phyloP scores from a whole-genome alignment of 352 stramenopile species.

The Globisporangium carolinianum region DNA sequence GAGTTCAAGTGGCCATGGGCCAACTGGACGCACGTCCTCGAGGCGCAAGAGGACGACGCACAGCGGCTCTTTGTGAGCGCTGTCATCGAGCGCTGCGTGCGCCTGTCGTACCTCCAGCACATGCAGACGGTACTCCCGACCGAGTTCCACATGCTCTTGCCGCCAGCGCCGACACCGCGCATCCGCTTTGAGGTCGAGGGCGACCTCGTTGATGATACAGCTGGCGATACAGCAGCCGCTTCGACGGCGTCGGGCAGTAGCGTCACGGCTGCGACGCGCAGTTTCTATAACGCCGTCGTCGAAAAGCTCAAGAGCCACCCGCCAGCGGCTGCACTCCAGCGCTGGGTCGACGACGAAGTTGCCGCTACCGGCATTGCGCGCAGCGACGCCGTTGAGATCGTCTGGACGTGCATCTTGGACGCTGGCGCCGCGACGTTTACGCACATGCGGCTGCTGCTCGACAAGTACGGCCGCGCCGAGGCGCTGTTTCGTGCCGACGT shows the following conservation, averaged over 20 bases:
- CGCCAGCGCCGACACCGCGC: constrained; percentile 58
- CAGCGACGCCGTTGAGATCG: constrained; percentile 52
- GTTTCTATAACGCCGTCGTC: constrained; percentile 51
- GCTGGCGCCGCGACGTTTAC: constrained; percentile 77
- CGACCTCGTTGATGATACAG: neutral
- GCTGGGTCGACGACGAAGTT: constrained; percentile 59
- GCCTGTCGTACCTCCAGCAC: constrained; percentile 78
- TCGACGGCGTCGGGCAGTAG: neutral
- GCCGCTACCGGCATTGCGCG: constrained; percentile 31
- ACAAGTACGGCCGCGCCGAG: constrained; percentile 63
- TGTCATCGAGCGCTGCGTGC: constrained; percentile 80
- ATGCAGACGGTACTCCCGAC: constrained; percentile 69
- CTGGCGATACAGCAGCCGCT: constrained; percentile 16
- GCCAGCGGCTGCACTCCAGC: constrained; percentile 33
- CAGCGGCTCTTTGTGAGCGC: constrained; percentile 81
- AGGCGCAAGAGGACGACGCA: constrained; percentile 69
- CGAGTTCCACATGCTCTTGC: constrained; percentile 75
- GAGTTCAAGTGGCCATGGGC: constrained; percentile 85
- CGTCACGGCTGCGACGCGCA: constrained; percentile 19
- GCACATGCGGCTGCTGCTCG: constrained; percentile 69
- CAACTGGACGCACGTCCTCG: constrained; percentile 70
- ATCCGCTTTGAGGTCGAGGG: constrained; percentile 42
- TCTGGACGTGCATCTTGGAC: constrained; percentile 72
- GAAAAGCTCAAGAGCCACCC: constrained; percentile 71
- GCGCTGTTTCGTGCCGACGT: constrained; percentile 35